Base-by-base conservation (phyloP, 208 protist species). In the Acanthamoeba healyi region DNA sequence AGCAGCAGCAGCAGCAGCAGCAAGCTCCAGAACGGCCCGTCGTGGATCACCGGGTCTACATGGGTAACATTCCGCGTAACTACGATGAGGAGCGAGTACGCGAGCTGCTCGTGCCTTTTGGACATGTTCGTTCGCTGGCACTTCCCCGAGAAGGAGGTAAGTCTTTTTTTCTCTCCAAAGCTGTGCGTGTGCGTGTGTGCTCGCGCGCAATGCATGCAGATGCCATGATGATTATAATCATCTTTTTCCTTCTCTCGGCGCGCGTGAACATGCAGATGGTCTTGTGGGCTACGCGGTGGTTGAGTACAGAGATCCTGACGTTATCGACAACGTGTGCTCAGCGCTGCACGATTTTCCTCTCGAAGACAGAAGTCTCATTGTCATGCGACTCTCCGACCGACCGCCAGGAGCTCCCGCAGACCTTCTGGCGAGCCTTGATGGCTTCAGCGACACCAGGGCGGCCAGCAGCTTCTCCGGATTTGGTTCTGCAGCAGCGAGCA, bases 71-170 rank as follows among this genome's bases (percentile, higher is more conserved):
- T 40, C 88, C 88, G 0, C 44, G 32, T 19, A 81, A 56, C 24
- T 93, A 44, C 32, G 88, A 93, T 29, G 88, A 93, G 36, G 88
- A 93, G 65, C 42, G 88, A 32, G 65, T 93, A 36, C 58, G 88
- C n/a, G 88, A 93, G 61, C 88, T 93, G 49, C 61, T 93, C 42
- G 88, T 74, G 29, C 65, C 65, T 42, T 93, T 93, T 38, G 88
- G 88, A 40, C 14, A 22, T 22, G 29, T 93, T 17, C 42, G 46
- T 38, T 82, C 46, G 7, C 51, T 93, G 34, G 22, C 17, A 1
- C 58, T 93, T 29, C 63, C 88, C 42, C 61, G 88, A 19, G 88
- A 93, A 1, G 58, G 32, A 12, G 36, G 79, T 61, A 61, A n/a
- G n/a, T n/a, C n/a, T n/a, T n/a, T n/a, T n/a, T n/a, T n/a, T n/a